Conservation (phyloP, 1,139 yeast genomes). For the Trichomonascaceae sp. region DNA sequence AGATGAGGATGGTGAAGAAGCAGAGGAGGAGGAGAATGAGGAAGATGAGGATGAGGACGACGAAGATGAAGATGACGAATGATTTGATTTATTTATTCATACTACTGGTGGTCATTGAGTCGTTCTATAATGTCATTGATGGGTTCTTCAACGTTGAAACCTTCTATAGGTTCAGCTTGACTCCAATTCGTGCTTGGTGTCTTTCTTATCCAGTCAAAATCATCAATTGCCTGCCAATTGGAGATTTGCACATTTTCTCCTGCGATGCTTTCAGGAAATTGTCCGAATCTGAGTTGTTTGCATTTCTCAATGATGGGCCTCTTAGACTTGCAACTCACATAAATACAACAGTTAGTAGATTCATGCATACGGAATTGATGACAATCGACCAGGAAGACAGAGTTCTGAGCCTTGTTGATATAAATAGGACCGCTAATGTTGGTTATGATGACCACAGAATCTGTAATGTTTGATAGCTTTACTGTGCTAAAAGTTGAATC, state of each 20-base stretch:
- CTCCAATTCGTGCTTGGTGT: slow-evolving; percentile 23
- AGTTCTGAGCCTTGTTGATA: slow-evolving; percentile 17
- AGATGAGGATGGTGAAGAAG: slow-evolving; percentile 18
- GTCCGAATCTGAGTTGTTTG: slow-evolving; percentile 20
- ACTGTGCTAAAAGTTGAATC: slow-evolving; percentile 8
- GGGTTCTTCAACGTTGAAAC: background rate
- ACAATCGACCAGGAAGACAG: slow-evolving; percentile 21
- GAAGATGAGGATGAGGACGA: slow-evolving; percentile 7
- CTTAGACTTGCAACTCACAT: slow-evolving; percentile 23
- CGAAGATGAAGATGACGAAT: slow-evolving; percentile 13
- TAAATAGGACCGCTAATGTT: slow-evolving; percentile 25
- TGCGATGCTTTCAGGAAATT: slow-evolving; percentile 14
- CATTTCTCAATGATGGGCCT: slow-evolving; percentile 31
- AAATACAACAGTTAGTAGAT: slow-evolving; percentile 19
- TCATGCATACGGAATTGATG: slow-evolving; percentile 31
- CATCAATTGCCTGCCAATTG: slow-evolving; percentile 24
- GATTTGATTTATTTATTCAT: slow-evolving; percentile 2
- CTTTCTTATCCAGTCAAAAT: slow-evolving; percentile 27
- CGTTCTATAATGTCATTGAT: slow-evolving; percentile 7
- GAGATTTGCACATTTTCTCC: background rate
- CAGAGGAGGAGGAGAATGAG: slow-evolving; percentile 12
- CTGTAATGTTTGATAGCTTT: slow-evolving; percentile 10
- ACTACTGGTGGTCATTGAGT: slow-evolving; percentile 6
- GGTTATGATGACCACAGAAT: slow-evolving; percentile 13
- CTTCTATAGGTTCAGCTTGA: background rate